These are phyloP conservation scores for Colletotrichum sp. DNA, from an alignment of 2,329 filamentous ascomycete species.

Conservation along the genomic window DNA sequence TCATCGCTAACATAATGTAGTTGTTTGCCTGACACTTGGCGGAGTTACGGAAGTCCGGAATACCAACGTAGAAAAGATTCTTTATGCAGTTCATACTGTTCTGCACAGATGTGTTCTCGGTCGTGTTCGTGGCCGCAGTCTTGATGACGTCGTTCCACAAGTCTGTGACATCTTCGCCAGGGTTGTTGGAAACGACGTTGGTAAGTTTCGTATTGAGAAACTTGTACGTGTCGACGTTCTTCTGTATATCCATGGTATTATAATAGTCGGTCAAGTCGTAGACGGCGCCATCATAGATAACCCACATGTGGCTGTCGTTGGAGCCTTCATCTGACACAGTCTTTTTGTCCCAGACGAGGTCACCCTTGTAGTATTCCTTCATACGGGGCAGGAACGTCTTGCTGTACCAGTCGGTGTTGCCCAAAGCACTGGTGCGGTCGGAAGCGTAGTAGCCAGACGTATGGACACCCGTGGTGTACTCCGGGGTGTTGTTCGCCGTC, in stretches of 20 bases:
- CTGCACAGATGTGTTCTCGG: slow-evolving; percentile 52
- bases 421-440: slow-evolving; percentile 62
- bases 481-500: slow-evolving; percentile 67
- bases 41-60: slow-evolving; percentile 81
- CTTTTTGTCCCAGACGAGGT: slow-evolving; percentile 73
- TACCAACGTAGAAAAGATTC: slow-evolving; percentile 83
- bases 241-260: slow-evolving; percentile 68
- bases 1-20: slow-evolving; percentile 86
- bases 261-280: slow-evolving; percentile 96
- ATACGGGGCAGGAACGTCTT: slow-evolving; percentile 78
- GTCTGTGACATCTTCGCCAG: slow-evolving; percentile 79
- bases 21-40: slow-evolving; percentile 86
- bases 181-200: slow-evolving; percentile 73
- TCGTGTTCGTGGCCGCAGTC: slow-evolving; percentile 54
- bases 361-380: slow-evolving; percentile 84
- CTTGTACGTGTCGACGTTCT: slow-evolving; percentile 61
- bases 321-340: slow-evolving; percentile 70
- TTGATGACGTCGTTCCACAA: slow-evolving; percentile 63
- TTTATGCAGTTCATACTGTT: slow-evolving; percentile 83
- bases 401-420: slow-evolving; percentile 77
- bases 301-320: slow-evolving; percentile 76
- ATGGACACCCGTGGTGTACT: slow-evolving; percentile 66
- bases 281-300: slow-evolving; percentile 75
- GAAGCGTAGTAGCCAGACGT: slow-evolving; percentile 68
- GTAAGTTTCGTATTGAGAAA: slow-evolving; percentile 77